Conservation (phyloP, 495 filamentous ascomycete species). For the Aspergillus baeticus region DNA sequence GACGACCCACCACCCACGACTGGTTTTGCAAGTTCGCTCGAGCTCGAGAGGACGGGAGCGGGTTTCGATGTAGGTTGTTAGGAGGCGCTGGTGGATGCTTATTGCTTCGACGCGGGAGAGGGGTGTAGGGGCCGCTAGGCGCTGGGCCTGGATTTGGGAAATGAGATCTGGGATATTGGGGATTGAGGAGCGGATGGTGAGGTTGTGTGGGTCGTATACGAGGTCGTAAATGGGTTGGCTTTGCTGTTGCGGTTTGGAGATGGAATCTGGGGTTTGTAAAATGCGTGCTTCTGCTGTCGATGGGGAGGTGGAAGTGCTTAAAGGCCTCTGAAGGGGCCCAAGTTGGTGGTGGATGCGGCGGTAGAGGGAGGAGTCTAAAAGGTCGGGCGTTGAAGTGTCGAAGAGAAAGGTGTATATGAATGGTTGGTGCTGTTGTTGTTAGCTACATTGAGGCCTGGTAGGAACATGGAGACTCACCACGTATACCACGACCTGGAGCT, state of each 20-base stretch:
- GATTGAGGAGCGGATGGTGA: constrained; percentile 80
- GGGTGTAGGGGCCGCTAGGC: constrained; percentile 46
- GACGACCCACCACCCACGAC: constrained; percentile 92
- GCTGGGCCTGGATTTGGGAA: constrained; percentile 17
- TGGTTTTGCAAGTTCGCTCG: constrained; percentile 90
- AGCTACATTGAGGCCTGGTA: not conserved
- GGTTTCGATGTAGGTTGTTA: constrained; percentile 70
- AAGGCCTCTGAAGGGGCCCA: constrained; percentile 68
- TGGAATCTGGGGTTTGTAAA: constrained; percentile 27
- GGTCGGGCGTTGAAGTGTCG: constrained; percentile 61
- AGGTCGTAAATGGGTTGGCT: constrained; percentile 70
- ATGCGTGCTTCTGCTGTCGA: constrained; percentile 49
- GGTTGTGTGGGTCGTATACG: constrained; percentile 74
- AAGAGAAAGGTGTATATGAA: constrained; percentile 94
- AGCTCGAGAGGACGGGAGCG: constrained; percentile 57
- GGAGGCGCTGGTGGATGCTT: constrained; percentile 81
- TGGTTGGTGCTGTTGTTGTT: constrained; percentile 58
- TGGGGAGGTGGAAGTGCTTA: constrained; percentile 65
- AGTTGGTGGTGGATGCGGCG: constrained; percentile 80
- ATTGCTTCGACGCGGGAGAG: constrained; percentile 87
- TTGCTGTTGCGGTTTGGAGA: constrained; percentile 27
- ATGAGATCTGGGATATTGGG: constrained; percentile 80
- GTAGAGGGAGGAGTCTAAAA: constrained; percentile 72
- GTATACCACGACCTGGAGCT: constrained; percentile 72
- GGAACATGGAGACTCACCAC: constrained; percentile 37